Conservation (phyloP, 352 stramenopile genomes). For the Globisporangium orthogonon region DNA sequence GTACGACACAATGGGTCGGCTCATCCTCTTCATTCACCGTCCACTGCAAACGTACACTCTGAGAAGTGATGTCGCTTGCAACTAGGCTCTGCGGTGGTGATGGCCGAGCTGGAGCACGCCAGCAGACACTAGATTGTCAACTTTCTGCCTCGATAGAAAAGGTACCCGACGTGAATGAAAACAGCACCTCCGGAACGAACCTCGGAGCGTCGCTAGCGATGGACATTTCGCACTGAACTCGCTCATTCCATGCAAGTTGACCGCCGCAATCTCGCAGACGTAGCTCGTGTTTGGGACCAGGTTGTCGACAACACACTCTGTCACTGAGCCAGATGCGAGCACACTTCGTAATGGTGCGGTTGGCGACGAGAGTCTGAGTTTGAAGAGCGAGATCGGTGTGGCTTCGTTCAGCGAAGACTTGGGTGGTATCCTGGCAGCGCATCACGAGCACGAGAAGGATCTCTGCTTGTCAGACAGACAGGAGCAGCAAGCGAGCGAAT, state of each 20-base stretch:
- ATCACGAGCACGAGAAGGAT: not conserved
- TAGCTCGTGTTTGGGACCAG: slow-evolving; percentile 40
- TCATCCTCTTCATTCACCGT: not conserved
- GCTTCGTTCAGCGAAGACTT: slow-evolving; percentile 32
- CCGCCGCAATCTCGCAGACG: slow-evolving; percentile 31
- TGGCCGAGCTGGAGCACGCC: slow-evolving; percentile 8
- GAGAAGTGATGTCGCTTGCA: not conserved
- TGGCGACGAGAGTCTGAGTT: slow-evolving; percentile 26
- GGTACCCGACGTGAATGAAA: too few species aligned
- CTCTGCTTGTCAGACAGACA: not conserved
- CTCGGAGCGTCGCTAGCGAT: slow-evolving; percentile 21
- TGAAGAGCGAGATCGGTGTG: slow-evolving; percentile 60
- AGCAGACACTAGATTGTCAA: not conserved
- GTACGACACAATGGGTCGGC: slow-evolving; percentile 12
- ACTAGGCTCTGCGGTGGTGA: slow-evolving; percentile 6
- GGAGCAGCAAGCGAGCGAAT: not conserved
- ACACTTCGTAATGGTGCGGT: slow-evolving; percentile 10
- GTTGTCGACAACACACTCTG: slow-evolving; percentile 19
- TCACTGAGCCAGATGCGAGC: slow-evolving; percentile 24
- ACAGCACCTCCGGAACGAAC: slow-evolving; percentile 12
- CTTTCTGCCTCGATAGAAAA: too few species aligned
- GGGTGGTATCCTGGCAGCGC: slow-evolving; percentile 20
- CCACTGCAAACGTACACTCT: slow-evolving; percentile 8
- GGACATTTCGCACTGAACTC: slow-evolving; percentile 33
- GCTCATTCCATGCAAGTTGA: slow-evolving; percentile 55